Base-by-base conservation (phyloP, 805 yeast genomes). In the Alloascoidea hylecoeti region DNA sequence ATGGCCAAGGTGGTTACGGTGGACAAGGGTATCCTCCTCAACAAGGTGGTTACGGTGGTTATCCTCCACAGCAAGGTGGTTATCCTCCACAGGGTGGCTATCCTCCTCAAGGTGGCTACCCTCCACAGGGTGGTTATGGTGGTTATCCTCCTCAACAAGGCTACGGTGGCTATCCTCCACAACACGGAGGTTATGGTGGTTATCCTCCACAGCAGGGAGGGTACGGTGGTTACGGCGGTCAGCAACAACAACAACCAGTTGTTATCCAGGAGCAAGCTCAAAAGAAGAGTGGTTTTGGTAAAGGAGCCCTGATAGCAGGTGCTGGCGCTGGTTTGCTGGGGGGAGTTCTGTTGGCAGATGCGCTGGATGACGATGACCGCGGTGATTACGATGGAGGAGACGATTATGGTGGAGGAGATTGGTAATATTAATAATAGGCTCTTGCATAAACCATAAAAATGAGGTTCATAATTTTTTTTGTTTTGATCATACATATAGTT, bases 281-380 rank as follows among this genome's bases (percentile, higher is more conserved):
- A 19, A 60, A 55, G 39, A 54, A 54, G 41, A 48, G 57, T 28
- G 57, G 55, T 35, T 55, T 62, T 42, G 59, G 63, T 13, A 51
- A 49, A 41, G 68, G 67, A 35, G 48, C 68, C 41, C 45, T 64
- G 35, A 75, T 71, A 4, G 58, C 64, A 36, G 70, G 67, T 30
- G 63, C 65, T 2, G 78, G 77, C 39, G 67, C 75, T 14, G 85
- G 84, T 55, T 52, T 76, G 39, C 48, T 75, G 5, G 83, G 82
- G 40, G 83, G 82, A 35, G 56, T 69, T 56, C 46, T 74, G 45
- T 48, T 75, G 34, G 68, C 67, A 5, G 58, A 64, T 28, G 68
- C 68, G 35, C 45, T 72, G 42, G 57, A 57, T 15, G 51, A 50
- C 39, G 53, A 47, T 34, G 39, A 43, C n/a, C 65, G 61, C 30